phyloP scores from a whole-genome alignment of 352 stramenopile species.

The Phytophthora fragariaefolia region DNA sequence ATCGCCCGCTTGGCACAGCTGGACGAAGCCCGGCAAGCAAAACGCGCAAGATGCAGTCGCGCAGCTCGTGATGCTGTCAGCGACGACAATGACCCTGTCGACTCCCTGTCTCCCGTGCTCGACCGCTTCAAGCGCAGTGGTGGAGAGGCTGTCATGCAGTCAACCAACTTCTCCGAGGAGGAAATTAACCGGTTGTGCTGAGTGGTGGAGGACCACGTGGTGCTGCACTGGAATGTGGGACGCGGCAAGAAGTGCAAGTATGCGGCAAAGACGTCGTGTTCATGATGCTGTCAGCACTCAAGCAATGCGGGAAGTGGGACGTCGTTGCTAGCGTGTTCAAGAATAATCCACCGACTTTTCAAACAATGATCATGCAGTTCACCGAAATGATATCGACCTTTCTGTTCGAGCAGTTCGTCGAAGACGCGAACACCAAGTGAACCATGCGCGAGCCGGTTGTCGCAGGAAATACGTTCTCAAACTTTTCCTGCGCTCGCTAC shows the following conservation, averaged over 20 bases:
- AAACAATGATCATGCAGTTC: background rate
- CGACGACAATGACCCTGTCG: background rate
- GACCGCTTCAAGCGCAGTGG: conserved; percentile 2
- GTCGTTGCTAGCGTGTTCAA: background rate
- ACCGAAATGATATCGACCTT: background rate
- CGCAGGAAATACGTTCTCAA: background rate
- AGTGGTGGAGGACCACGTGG: conserved; percentile 5
- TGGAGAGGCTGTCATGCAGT: conserved; percentile 1
- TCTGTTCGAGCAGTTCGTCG: background rate
- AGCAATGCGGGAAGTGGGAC: background rate
- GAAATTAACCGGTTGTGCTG: conserved; percentile 10
- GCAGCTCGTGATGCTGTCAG: conserved; percentile 6
- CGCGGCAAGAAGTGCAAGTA: conserved; percentile 20
- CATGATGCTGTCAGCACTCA: background rate
- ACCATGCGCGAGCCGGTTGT: background rate
- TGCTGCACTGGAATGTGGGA: conserved; percentile 13
- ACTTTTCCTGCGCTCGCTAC: background rate
- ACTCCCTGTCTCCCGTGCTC: conserved; percentile 11
- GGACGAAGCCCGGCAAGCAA: conserved; percentile 5
- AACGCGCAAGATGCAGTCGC: conserved; percentile 2
- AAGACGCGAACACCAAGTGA: background rate
- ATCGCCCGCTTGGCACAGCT: conserved; percentile 5
- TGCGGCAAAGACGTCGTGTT: conserved; percentile 11
- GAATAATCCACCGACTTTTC: background rate
- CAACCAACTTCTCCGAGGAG: conserved; percentile 6